phyloP scores from a whole-genome alignment of 768 basidiomycete species.

The Tricholoma sp. region DNA sequence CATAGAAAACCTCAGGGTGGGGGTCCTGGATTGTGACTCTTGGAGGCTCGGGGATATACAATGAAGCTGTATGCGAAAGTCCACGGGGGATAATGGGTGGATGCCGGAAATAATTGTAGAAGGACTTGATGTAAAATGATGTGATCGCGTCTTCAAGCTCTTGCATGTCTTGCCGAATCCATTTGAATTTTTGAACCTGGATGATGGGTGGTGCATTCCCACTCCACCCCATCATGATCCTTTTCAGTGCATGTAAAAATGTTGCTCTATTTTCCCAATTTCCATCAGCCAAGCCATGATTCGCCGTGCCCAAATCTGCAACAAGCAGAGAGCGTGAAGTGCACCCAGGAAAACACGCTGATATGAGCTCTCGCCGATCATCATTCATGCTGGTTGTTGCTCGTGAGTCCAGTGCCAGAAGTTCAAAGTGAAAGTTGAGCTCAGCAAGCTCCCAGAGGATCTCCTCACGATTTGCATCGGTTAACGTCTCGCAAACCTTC shows the following conservation, averaged over 20 bases:
- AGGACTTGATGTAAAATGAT: constrained; percentile 3
- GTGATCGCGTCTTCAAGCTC: constrained; percentile 3
- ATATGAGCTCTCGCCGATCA: constrained; percentile 5
- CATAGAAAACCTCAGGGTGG: constrained; percentile 1
- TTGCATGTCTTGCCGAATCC: not conserved
- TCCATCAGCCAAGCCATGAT: constrained; percentile 4
- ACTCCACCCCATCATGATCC: constrained; percentile 3
- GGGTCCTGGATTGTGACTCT: not conserved
- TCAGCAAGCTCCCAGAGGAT: constrained; percentile 17
- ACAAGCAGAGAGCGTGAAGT: not conserved
- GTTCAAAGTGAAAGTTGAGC: constrained; percentile 17
- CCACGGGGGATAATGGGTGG: constrained; percentile 5
- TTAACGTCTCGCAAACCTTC: not conserved
- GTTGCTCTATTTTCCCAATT: not conserved
- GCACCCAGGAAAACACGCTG: constrained; percentile 1
- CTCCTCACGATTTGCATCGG: constrained; percentile 2
- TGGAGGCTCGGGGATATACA: not conserved
- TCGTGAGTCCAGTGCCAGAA: constrained; percentile 14
- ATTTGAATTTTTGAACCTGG: not conserved
- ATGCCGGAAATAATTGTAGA: constrained; percentile 9
- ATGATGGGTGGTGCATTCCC: not conserved
- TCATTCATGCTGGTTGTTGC: not conserved
- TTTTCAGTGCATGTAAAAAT: constrained; percentile 2
- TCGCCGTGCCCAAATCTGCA: not conserved
- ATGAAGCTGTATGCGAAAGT: constrained; percentile 1